A percentile compares a stretch with the other conserved stretches of the same genome.
These are phyloP conservation scores for Cucurbita moschata DNA, from an alignment of 306 rosid genomes.

Conservation along the genomic window DNA sequence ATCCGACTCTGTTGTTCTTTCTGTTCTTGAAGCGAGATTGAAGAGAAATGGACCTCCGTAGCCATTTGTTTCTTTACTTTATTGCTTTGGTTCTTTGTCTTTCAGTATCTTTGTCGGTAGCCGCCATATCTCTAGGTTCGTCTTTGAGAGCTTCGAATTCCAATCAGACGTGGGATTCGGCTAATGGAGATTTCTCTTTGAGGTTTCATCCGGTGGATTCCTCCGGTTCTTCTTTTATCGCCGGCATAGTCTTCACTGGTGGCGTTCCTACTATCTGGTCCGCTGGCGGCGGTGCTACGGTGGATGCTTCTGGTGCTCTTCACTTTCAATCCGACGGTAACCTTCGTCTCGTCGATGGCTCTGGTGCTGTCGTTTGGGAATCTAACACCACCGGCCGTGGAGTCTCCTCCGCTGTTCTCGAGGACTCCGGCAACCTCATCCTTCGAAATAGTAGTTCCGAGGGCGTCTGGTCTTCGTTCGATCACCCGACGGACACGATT, in stretches of 20 bases:
- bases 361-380: conserved; percentile 42
- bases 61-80: not conserved
- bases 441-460: conserved; percentile 16
- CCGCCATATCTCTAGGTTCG: conserved; percentile 24
- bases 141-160: conserved; percentile 36
- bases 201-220: conserved; percentile 19
- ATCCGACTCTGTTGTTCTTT: not conserved
- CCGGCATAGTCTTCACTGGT: conserved; percentile 38
- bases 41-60: conserved; percentile 5
- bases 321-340: conserved; percentile 32
- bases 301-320: conserved; percentile 39
- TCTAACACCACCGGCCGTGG: conserved; percentile 36
- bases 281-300: conserved; percentile 20
- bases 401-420: conserved; percentile 34
- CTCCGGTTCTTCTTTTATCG: conserved; percentile 26
- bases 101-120: not conserved
- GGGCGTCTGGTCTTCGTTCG: conserved; percentile 53
- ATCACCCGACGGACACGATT: conserved; percentile 44
- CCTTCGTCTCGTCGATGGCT: conserved; percentile 47
- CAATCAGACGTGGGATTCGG: conserved; percentile 34
- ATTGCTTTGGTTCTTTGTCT: not conserved
- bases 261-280: conserved; percentile 47
- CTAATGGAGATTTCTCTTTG: conserved; percentile 23
- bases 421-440: conserved; percentile 33
- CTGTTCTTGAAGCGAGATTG: not conserved